Evolutionary conservation across 2,329 filamentous ascomycete species (phyloP).

Genomic region (Cladosporium sp.): DNA sequence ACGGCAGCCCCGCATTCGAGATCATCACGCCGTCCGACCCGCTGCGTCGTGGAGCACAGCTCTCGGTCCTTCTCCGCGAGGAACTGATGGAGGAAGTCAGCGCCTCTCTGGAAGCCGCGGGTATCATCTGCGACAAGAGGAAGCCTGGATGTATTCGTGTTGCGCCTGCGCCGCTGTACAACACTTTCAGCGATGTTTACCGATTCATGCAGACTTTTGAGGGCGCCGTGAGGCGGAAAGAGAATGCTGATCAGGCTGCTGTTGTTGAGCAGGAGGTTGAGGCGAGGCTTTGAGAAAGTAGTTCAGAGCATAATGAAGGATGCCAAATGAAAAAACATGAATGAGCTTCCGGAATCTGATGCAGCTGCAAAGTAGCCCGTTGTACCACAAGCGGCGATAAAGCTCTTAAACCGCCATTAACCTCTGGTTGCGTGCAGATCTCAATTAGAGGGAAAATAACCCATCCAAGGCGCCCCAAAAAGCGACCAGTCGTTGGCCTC

Average conservation of each 20-base stretch:
- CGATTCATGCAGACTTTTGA: conserved; percentile 53
- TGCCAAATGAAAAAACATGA: no score
- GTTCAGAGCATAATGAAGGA: no score
- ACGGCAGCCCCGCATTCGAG: conserved; percentile 32
- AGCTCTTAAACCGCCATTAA: no score
- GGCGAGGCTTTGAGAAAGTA: background rate
- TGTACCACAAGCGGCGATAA: no score
- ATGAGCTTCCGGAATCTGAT: no score
- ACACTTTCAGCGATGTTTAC: conserved; percentile 69
- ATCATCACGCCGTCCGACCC: conserved; percentile 67
- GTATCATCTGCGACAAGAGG: conserved; percentile 75
- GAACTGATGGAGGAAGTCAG: conserved; percentile 68
- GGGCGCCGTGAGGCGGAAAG: conserved; percentile 29
- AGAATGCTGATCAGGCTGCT: background rate
- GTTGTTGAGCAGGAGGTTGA: background rate
- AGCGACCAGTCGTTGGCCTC: no score
- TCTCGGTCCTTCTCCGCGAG: conserved; percentile 65
- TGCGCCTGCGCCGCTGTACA: conserved; percentile 80
- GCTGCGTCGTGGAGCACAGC: conserved; percentile 66
- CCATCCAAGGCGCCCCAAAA: no score
- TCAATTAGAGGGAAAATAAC: no score
- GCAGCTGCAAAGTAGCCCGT: no score
- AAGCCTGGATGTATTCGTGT: conserved; percentile 81
- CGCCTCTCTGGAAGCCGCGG: conserved; percentile 58
- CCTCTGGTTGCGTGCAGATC: no score